A percentile compares a stretch with the other conserved stretches of the same genome.
These are phyloP conservation scores for Fusarium torulosum DNA, from an alignment of 2,329 filamentous ascomycete species.

Conservation along the genomic window DNA sequence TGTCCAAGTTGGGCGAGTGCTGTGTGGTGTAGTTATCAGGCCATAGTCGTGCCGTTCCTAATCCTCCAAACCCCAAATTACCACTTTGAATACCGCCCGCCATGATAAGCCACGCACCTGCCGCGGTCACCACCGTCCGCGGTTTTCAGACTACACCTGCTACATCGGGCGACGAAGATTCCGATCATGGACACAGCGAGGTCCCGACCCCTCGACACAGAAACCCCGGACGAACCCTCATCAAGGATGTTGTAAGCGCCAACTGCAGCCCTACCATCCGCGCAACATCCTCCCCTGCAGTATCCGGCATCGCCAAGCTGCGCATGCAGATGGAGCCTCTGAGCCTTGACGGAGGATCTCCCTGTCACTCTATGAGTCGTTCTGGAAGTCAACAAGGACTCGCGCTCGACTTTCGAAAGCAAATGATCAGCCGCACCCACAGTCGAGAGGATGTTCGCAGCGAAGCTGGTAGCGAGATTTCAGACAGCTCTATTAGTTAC, in stretches of 20 bases:
- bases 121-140: slow-evolving; percentile 67
- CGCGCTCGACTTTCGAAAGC: slow-evolving; percentile 61
- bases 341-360: slow-evolving; percentile 70
- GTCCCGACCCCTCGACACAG: slow-evolving; percentile 57
- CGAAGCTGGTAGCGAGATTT: slow-evolving; percentile 68
- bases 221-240: slow-evolving; percentile 55
- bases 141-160: slow-evolving; percentile 68
- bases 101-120: slow-evolving; percentile 63
- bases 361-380: slow-evolving; percentile 68
- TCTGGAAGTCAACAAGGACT: slow-evolving; percentile 58
- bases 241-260: slow-evolving; percentile 71
- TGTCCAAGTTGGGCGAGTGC: slow-evolving; percentile 31
- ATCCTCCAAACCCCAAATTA: slow-evolving; percentile 8
- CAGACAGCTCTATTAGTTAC: slow-evolving; percentile 80
- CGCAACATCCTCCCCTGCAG: slow-evolving; percentile 61
- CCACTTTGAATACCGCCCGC: slow-evolving; percentile 37
- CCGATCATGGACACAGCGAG: slow-evolving; percentile 60
- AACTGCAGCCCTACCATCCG: slow-evolving; percentile 73
- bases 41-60: slow-evolving; percentile 37
- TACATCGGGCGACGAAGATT: slow-evolving; percentile 69
- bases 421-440: slow-evolving; percentile 65
- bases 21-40: slow-evolving; percentile 36
- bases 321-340: slow-evolving; percentile 85
- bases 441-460: slow-evolving; percentile 69
- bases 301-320: slow-evolving; percentile 84